Conservation (phyloP, 73 alveolate species). For the Urostyla sp. region DNA sequence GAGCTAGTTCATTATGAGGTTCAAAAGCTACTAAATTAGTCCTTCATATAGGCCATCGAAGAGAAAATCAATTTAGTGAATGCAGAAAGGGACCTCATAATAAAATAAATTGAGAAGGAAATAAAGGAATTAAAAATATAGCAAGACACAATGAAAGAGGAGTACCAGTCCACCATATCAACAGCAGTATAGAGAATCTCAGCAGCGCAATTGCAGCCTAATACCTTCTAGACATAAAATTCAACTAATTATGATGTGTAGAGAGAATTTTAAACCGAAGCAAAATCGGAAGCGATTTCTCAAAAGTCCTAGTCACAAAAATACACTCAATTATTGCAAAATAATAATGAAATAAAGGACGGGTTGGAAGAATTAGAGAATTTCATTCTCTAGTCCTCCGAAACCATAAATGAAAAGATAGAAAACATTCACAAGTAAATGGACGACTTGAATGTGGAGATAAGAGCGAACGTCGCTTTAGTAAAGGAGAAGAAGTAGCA, state of each 20-base stretch:
- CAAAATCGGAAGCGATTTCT: not conserved
- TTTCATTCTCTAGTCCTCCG: conserved; percentile 11
- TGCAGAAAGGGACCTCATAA: not conserved
- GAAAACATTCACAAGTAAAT: conserved; percentile 42
- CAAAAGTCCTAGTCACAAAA: not conserved
- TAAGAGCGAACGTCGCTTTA: conserved; percentile 17
- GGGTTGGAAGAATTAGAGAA: conserved; percentile 30
- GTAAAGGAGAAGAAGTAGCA: conserved; percentile 29
- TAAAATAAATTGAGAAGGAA: not conserved
- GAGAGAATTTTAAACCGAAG: no score
- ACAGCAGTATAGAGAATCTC: not conserved
- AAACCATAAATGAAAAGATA: conserved; percentile 10
- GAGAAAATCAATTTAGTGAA: not conserved
- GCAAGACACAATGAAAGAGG: not conserved
- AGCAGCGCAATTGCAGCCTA: not conserved
- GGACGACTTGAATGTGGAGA: conserved; percentile 29
- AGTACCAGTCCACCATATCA: not conserved
- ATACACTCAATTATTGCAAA: not conserved
- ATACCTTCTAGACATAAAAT: not conserved
- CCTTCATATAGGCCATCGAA: not conserved
- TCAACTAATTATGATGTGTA: no score
- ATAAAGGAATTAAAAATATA: not conserved
- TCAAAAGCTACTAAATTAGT: not conserved
- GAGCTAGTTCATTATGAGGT: not conserved
- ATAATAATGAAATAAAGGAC: conserved; percentile 28